These are phyloP conservation scores for Calcarisporium arbuscula DNA, from an alignment of 2,329 filamentous ascomycete species.

Conservation along the genomic window DNA sequence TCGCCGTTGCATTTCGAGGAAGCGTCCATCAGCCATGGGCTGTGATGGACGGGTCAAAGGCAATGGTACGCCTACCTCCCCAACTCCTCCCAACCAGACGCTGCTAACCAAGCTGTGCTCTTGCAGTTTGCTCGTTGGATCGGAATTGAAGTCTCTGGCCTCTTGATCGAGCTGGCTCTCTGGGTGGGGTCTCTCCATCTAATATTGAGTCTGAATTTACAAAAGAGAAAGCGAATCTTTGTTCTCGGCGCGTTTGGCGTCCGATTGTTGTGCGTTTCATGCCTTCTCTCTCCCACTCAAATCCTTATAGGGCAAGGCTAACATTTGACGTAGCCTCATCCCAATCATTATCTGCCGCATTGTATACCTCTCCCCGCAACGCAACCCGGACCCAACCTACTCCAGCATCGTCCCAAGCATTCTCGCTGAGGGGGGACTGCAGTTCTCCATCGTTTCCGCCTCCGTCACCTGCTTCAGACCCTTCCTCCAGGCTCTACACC, in stretches of 20 bases:
- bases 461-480: conserved; percentile 8
- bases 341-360: conserved; percentile 6
- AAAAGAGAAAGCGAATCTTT: conserved; percentile 1
- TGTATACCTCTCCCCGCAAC: conserved; percentile 1
- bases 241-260: conserved; percentile 8
- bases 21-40: conserved; percentile 2
- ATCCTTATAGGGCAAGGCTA: neutral
- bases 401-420: conserved; percentile 6
- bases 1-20: conserved; percentile 2
- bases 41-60: neutral
- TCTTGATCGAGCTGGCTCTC: conserved; percentile 5
- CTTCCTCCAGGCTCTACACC: conserved; percentile 7
- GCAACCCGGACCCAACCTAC: conserved; percentile 2
- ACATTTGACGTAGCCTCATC: neutral
- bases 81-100: neutral
- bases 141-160: conserved; percentile 5
- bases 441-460: conserved; percentile 7
- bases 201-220: conserved; percentile 8
- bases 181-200: conserved; percentile 7
- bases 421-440: conserved; percentile 5
- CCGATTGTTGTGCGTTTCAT: conserved; percentile 3
- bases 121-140: conserved; percentile 5
- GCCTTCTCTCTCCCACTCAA: neutral
- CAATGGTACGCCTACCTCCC: neutral
- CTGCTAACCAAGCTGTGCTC: neutral